Percentiles rank a stretch among this genome's conserved stretches.
phyloP scores from a whole-genome alignment of 495 filamentous ascomycete species.

The Penicillium coprophilum region DNA sequence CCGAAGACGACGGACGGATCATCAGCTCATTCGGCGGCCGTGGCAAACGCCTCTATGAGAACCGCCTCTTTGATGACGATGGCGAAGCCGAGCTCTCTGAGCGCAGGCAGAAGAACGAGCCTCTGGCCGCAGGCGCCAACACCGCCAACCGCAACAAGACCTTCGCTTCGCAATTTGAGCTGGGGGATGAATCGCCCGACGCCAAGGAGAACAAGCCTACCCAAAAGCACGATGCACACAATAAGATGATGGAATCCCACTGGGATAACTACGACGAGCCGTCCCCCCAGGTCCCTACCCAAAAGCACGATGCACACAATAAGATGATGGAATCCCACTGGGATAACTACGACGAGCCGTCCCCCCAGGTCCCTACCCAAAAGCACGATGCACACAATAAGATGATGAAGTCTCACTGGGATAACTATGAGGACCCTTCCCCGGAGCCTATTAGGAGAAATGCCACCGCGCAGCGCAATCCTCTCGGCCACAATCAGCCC shows the following conservation, averaged over 20 bases:
- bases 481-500: conserved; percentile 25
- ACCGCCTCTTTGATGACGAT: conserved; percentile 64
- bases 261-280: conserved; percentile 63
- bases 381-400: conserved; percentile 39
- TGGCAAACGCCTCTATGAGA: conserved; percentile 72
- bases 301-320: conserved; percentile 32
- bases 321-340: conserved; percentile 68
- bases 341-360: conserved; percentile 57
- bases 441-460: conserved; percentile 41
- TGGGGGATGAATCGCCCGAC: conserved; percentile 62
- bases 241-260: conserved; percentile 65
- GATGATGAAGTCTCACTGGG: conserved; percentile 68
- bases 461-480: conserved; percentile 22
- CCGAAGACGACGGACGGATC: conserved; percentile 31
- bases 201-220: conserved; percentile 53
- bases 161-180: conserved; percentile 69
- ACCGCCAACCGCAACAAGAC: conserved; percentile 65
- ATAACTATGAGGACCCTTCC: conserved; percentile 53
- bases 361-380: conserved; percentile 33
- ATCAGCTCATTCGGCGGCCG: conserved; percentile 55
- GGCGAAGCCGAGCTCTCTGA: conserved; percentile 31
- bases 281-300: conserved; percentile 33
- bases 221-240: conserved; percentile 24
- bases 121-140: conserved; percentile 63
- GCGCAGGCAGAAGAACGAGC: conserved; percentile 32